Evolutionary conservation across 768 basidiomycete genomes (phyloP).

Genomic region (Lactifluus piperatus): DNA sequence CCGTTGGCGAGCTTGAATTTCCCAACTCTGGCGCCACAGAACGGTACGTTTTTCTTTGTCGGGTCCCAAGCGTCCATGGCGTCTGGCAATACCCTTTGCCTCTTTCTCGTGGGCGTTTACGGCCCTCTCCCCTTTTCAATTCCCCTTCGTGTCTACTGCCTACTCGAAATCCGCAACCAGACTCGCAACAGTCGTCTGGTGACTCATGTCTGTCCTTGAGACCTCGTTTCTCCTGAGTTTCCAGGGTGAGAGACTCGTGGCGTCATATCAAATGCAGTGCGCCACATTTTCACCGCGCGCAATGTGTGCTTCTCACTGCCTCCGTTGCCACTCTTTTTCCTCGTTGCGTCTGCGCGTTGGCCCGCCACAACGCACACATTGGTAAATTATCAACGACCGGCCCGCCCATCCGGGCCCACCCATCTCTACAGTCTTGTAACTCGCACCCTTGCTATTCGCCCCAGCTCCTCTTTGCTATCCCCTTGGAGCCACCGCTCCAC

Average conservation of each 20-base stretch:
- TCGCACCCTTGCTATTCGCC: neutral
- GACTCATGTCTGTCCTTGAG: neutral
- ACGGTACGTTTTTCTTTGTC: slow-evolving; percentile 37
- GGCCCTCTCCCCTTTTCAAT: neutral
- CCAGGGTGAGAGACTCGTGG: neutral
- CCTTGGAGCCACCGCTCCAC: neutral
- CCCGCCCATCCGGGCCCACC: neutral
- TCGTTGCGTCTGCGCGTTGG: slow-evolving; percentile 2
- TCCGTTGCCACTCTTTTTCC: neutral
- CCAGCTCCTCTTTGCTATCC: too few species aligned
- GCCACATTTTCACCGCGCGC: neutral
- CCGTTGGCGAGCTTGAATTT: slow-evolving; percentile 68
- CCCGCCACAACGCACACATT: neutral
- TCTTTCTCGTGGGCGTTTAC: neutral
- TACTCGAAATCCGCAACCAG: neutral
- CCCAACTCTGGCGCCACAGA: slow-evolving; percentile 64
- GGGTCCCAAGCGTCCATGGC: slow-evolving; percentile 5
- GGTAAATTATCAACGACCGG: neutral
- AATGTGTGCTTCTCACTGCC: neutral
- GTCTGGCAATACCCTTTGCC: neutral
- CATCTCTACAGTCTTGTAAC: neutral
- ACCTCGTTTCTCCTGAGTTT: slow-evolving; percentile 1
- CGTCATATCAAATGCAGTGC: neutral
- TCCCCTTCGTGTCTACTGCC: neutral
- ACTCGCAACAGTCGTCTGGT: neutral